Percentiles rank a stretch among this genome's conserved stretches.
Evolutionary conservation across 163 green algal genomes (phyloP).

Genomic region (Scenedesmus sp.): DNA sequence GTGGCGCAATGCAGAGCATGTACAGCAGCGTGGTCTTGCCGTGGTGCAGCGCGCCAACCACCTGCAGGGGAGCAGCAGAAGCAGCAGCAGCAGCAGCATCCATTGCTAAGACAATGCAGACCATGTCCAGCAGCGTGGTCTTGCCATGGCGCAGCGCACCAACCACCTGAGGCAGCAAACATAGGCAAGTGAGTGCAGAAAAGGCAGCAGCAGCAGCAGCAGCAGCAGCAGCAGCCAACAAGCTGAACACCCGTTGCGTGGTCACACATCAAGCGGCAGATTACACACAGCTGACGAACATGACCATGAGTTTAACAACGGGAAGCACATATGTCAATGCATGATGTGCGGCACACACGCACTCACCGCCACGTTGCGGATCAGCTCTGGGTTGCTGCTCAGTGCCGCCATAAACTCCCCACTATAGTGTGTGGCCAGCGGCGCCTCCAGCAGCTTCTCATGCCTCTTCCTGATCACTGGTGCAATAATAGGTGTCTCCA

Average conservation of each 20-base stretch:
- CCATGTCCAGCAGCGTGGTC: not conserved
- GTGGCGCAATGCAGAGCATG: slow-evolving; percentile 74
- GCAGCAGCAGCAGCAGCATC: not conserved
- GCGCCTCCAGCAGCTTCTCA: slow-evolving; percentile 69
- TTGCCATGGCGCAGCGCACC: too few relatives aligned
- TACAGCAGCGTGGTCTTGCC: slow-evolving; percentile 96
- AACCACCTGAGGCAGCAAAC: too few relatives aligned
- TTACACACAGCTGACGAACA: too few relatives aligned
- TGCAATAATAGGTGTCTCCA: slow-evolving; percentile 95
- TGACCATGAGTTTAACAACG: too few relatives aligned
- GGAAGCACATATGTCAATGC: not conserved
- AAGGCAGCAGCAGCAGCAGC: too few relatives aligned
- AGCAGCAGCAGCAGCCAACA: too few relatives aligned
- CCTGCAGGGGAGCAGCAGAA: not conserved
- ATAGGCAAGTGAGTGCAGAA: too few relatives aligned
- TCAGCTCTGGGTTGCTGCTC: slow-evolving; percentile 87
- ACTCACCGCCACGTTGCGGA: slow-evolving; percentile 87
- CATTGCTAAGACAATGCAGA: not conserved
- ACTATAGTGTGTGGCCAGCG: slow-evolving; percentile 69
- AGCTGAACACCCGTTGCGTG: too few relatives aligned
- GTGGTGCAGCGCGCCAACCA: slow-evolving; percentile 97
- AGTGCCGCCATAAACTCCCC: slow-evolving; percentile 91
- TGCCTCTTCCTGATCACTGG: slow-evolving; percentile 89
- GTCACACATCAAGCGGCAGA: too few relatives aligned
- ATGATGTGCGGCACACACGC: not conserved